Evolutionary conservation across 75 land plant genomes (phyloP), one percentile per base, ranked within the genome.

Genomic region (Cupressus sempervirens): DNA sequence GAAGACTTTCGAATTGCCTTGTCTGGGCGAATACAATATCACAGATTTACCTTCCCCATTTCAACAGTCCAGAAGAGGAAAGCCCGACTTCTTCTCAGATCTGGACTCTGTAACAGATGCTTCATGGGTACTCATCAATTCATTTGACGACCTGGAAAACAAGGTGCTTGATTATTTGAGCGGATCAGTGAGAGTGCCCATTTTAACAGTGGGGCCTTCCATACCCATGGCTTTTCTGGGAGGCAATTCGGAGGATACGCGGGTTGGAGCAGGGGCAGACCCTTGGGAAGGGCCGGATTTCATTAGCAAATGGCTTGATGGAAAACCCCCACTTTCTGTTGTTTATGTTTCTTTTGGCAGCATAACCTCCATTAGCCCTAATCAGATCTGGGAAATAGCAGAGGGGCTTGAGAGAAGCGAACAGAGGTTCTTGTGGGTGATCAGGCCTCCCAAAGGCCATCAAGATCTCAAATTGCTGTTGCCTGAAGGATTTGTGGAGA

Each of bases 351-450:
- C 62, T 13, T 77, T 85, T 30, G 83, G 86, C 9, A 85, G 86
- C 82, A 56, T 77, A 36, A 48, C 86, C 3, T 43, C 30, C 0
- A 23, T 85, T 1, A 14, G 23, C 35, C n/a, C 82, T 76, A 12
- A 16, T 38, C 82, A 79, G 29, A 32, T 84, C 23, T 0, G 0
- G 0, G 79, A 84, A 72, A 50, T 84, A 0, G 85, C 11, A 9
- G 23, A 29, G 40, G 85, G 82, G 40, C 77, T 84, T 12, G 82
- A 73, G 77, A 76, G 79, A 26, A 84, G 80, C 38, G 7, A 84
- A 18, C 80, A 73, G 41, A 34, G 9, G 10, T 84, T 84, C n/a
- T 32, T 84, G 58, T 85, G 86, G 86, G 86, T 85, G 14, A 85
- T 85, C 58, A n/a, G 86, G 14, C 82, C 86, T 40, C 74, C 75